Evolutionary conservation across 768 basidiomycete species (phyloP), one percentile per base, ranked within the genome.

Genomic region (Pulveroboletus sp.): DNA sequence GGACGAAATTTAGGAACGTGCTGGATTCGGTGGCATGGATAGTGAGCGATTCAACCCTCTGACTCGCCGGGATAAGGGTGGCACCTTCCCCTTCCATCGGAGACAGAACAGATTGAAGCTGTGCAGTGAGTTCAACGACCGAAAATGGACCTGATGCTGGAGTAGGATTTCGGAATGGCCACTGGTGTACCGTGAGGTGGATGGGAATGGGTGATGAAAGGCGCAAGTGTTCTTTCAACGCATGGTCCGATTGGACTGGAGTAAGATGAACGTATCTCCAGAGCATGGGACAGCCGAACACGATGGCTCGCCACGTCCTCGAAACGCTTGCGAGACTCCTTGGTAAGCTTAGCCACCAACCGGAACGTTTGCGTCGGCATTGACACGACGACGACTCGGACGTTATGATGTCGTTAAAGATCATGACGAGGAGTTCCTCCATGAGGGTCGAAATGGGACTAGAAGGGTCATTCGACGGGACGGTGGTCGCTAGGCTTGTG

Each of bases 391-490:
- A 45, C 5, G 48, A 49, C 37, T 51, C 51, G 1, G 49, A 61
- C 5, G 43, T 50, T 38, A 61, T 36, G 27, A 63, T 52, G 8
- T 54, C 50, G 28, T 57, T 50, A 43, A 63, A 50, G 40, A 61
- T 49, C n/a, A 61, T 52, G 31, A 60, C 6, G 21, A 61, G 57
- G n/a, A 61, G 41, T 36, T 61, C 60, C 35, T 59, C 60, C 1
- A 59, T 10, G 35, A 61, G 50, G 9, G 6, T 17, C 10, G 39
- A 46, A 35, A 59, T 50, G 36, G 46, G 53, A 31, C 57, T 31
- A 38, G 46, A 27, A 27, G 6, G 6, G 8, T 28, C 47, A 32
- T 48, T 28, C 27, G 17, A 27, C 7, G n/a, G 11, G 26, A 30
- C 14, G 18, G 30, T n/a, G 24, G 36, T 35, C 10, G 8, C 28